Evolutionary conservation across 2,329 filamentous ascomycete genomes (phyloP).

Genomic region (Ascocoryne sarcoides): DNA sequence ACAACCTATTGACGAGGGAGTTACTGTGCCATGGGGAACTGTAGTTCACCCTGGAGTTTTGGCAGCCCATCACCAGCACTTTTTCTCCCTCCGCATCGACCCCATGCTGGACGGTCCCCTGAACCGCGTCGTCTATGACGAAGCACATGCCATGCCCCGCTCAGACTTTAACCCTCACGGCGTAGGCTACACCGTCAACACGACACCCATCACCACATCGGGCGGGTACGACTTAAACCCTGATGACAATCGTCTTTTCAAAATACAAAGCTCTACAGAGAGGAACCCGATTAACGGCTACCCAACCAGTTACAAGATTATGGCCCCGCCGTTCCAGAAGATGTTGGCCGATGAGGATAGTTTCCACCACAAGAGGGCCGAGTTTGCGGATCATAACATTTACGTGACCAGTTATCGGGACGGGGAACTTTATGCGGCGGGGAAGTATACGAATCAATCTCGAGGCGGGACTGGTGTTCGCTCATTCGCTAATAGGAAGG

Average conservation of each 20-base stretch:
- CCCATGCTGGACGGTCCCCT: constrained; percentile 50
- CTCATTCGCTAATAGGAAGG: constrained; percentile 42
- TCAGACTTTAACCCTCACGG: constrained; percentile 43
- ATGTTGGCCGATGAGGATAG: constrained; percentile 41
- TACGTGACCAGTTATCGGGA: constrained; percentile 47
- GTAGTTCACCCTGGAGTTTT: constrained; percentile 62
- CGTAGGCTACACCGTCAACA: constrained; percentile 39
- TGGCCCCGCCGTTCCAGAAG: constrained; percentile 47
- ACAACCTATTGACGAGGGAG: constrained; percentile 56
- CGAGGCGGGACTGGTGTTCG: constrained; percentile 44
- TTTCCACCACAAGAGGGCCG: constrained; percentile 40
- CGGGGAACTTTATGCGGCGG: constrained; percentile 43
- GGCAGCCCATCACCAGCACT: constrained; percentile 66
- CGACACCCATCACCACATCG: constrained; percentile 39
- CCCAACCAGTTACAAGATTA: constrained; percentile 47
- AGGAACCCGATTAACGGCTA: constrained; percentile 46
- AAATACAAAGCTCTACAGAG: constrained; percentile 45
- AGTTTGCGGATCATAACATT: constrained; percentile 46
- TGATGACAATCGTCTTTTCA: constrained; percentile 44
- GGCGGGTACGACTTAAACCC: constrained; percentile 40
- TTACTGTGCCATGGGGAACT: constrained; percentile 57
- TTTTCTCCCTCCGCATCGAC: constrained; percentile 59
- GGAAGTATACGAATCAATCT: constrained; percentile 48
- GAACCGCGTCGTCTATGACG: constrained; percentile 48
- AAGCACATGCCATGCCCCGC: constrained; percentile 52